These are phyloP conservation scores for Serpula lacrymans DNA, from an alignment of 768 basidiomycete species.

Conservation along the genomic window DNA sequence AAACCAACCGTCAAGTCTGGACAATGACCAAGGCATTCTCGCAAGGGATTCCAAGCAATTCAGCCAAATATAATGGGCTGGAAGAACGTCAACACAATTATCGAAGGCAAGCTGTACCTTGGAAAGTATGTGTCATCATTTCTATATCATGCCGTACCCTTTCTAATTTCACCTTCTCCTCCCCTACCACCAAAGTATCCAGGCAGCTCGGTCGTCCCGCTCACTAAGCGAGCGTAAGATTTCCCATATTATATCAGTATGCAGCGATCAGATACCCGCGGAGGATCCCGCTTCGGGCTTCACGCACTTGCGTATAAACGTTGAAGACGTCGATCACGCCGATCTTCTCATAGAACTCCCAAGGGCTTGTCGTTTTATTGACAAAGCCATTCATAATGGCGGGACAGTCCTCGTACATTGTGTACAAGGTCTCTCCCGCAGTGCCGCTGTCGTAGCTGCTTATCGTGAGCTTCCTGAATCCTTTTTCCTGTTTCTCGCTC, in stretches of 20 bases:
- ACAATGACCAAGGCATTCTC: conserved; percentile 15
- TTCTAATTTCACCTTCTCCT: conserved; percentile 12
- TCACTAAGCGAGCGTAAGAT: conserved; percentile 71
- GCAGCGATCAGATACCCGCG: conserved; percentile 66
- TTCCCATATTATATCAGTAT: conserved; percentile 79
- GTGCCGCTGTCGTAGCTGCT: conserved; percentile 69
- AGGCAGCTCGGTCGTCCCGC: conserved; percentile 68
- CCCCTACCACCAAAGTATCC: conserved; percentile 42
- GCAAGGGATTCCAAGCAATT: conserved; percentile 24
- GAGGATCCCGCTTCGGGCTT: conserved; percentile 69
- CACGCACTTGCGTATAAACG: conserved; percentile 64
- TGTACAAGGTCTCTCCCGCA: conserved; percentile 61
- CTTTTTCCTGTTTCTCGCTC: neutral
- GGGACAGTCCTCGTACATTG: conserved; percentile 68
- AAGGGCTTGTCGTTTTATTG: conserved; percentile 63
- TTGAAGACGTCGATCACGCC: conserved; percentile 68
- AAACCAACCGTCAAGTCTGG: conserved; percentile 28
- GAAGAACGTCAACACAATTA: conserved; percentile 67
- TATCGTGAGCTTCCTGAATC: conserved; percentile 51
- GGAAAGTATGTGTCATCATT: conserved; percentile 59
- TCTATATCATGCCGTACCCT: conserved; percentile 11
- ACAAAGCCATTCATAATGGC: conserved; percentile 53
- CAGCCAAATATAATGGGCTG: conserved; percentile 36
- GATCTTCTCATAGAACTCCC: conserved; percentile 67
- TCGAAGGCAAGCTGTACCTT: conserved; percentile 62